Evolutionary conservation across 2,329 filamentous ascomycete genomes (phyloP).

Genomic region (Paraconiothyrium sp.): DNA sequence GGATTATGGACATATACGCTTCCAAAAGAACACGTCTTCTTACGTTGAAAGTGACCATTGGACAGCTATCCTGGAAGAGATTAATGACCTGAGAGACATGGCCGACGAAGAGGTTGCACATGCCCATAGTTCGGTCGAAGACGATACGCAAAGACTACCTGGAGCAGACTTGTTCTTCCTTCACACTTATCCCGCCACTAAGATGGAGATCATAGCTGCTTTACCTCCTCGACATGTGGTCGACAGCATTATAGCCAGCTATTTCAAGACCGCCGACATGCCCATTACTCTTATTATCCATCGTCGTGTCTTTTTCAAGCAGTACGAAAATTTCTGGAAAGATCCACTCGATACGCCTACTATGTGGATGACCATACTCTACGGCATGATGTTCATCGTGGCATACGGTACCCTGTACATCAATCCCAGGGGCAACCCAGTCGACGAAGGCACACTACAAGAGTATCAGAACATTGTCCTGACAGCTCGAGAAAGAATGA

Average conservation of each 20-base stretch:
- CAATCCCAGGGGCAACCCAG: neutral
- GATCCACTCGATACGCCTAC: slow-evolving; percentile 2
- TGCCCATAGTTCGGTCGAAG: neutral
- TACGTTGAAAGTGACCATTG: slow-evolving; percentile 29
- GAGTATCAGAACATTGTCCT: slow-evolving; percentile 7
- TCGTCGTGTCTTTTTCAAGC: slow-evolving; percentile 11
- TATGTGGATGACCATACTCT: slow-evolving; percentile 18
- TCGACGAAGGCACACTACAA: neutral
- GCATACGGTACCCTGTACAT: neutral
- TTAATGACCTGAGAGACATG: slow-evolving; percentile 26
- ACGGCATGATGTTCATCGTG: slow-evolving; percentile 14
- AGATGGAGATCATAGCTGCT: slow-evolving; percentile 21
- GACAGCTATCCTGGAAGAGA: slow-evolving; percentile 29
- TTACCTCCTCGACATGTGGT: slow-evolving; percentile 23
- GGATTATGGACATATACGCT: slow-evolving; percentile 7
- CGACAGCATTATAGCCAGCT: slow-evolving; percentile 32
- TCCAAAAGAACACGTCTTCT: slow-evolving; percentile 7
- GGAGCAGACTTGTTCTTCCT: slow-evolving; percentile 10
- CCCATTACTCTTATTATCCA: slow-evolving; percentile 14
- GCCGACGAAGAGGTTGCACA: slow-evolving; percentile 39
- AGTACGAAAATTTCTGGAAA: slow-evolving; percentile 21
- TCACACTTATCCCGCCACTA: slow-evolving; percentile 9
- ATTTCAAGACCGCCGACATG: slow-evolving; percentile 28
- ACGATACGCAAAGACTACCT: neutral
- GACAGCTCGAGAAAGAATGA: slow-evolving; percentile 4